Base-by-base conservation (phyloP, 106 monocot species). In the Platanthera zijinensis region DNA sequence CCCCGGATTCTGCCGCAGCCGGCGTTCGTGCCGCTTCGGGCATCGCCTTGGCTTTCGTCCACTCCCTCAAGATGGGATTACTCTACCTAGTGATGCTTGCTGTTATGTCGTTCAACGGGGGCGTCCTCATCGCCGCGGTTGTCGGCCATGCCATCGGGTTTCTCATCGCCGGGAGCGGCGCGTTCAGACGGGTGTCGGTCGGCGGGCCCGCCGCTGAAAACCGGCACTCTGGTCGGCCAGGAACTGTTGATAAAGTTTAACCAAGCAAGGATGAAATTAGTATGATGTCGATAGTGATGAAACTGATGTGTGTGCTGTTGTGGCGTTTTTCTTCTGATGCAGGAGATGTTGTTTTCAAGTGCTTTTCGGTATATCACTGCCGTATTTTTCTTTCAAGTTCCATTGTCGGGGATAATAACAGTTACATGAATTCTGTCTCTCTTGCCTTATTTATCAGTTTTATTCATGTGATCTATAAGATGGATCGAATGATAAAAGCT, bases 51-150 rank as follows among this genome's bases (percentile, higher is more conserved):
- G 51, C 77, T 5, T 67, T 7, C 7, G 4, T 77, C 32, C 19
- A 50, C 8, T 67, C 68, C 2, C 6, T 69, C 18, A 7, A 52
- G 50, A 66, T 50, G 9, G 51, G 66, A 19, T 11, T 77, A 0
- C 51, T 68, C 1, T 77, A 77, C 51, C 7, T 69, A 48, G 77
- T 77, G 32, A 32, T 32, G 32, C 32, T 32, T 32, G 32, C 32
- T 32, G 32, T 32, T 32, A 32, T 32, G 32, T 77, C 77, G 11
- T 77, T 77, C 68, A 77, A 77, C 77, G 77, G 49, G n/a, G 77
- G 77, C 1, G 77, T 77, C 1, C 48, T 77, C 25, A 39, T 77
- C 21, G 77, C 52, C 5, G 77, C 69, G 14, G 46, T 77, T 1
- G 18, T 57, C 12, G 77, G 77, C 6, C 77, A 77, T 13, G 77